Base-by-base conservation (phyloP, 352 stramenopile species). In the Pythium insidiosum region DNA sequence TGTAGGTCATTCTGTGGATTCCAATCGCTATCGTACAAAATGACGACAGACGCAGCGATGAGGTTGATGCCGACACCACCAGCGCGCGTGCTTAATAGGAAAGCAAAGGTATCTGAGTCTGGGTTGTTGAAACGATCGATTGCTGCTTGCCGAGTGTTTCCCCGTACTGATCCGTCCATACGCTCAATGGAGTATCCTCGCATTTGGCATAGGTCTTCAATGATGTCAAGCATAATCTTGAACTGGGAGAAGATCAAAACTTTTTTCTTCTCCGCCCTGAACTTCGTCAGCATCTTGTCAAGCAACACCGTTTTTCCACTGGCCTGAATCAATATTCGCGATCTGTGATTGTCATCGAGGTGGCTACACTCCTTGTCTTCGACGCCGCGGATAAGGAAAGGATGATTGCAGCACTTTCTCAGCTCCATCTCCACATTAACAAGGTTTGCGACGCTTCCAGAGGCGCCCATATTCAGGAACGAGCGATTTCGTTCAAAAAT, bases 341-440 rank as follows among this genome's bases (percentile, higher is more conserved):
- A 76, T 31, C 74, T 74, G 30, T 84, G 53, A n/a, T 78, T 61
- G 2, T 93, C 73, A 28, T 87, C 69, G 3, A 82, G 59, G 26
- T 68, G 49, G n/a, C 53, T 57, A n/a, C 95, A 94, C 59, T 99
- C 96, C 52, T 97, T 96, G 20, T 98, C 90, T 63, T 99, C 97
- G 2, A 99, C 92, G 16, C 97, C 97, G 29, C 89, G 76, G 49
- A 99, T 95, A 26, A 99, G 75, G 63, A 98, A 99, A 11, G 97
- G 97, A 61, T 99, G 97, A 58, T 99, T 99, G 70, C 97, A 99
- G 68, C 95, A 99, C 69, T 99, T 99, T 46, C 97, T 80, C 41
- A 99, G 73, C 55, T 99, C 96, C 96, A 99, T 99, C 68, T 99
- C 95, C 46, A 99, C 97, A 50, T 99, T 99, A 66, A 98, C 97